phyloP scores from a whole-genome alignment of 495 filamentous ascomycete species.

The Platismatia glauca region DNA sequence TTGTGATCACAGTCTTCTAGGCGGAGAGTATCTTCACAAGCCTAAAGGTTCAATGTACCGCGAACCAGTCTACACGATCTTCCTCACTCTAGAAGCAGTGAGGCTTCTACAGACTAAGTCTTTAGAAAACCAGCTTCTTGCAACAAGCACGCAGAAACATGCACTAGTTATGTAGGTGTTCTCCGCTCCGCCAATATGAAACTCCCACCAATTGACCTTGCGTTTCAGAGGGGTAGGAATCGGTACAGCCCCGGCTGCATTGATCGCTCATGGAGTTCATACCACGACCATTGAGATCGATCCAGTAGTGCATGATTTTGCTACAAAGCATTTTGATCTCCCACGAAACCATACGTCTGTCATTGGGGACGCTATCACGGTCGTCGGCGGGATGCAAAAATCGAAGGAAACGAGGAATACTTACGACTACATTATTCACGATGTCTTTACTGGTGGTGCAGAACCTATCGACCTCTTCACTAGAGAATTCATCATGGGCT shows the following conservation, averaged over 20 bases:
- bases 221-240: slow-evolving; percentile 71
- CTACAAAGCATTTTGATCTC: slow-evolving; percentile 72
- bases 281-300: slow-evolving; percentile 94
- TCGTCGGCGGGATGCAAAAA: slow-evolving; percentile 49
- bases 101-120: slow-evolving; percentile 57
- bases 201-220: slow-evolving; percentile 18
- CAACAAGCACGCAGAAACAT: slow-evolving; percentile 54
- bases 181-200: background rate
- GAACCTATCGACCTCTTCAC: slow-evolving; percentile 88
- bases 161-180: slow-evolving; percentile 68
- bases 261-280: slow-evolving; percentile 80
- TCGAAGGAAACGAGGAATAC: slow-evolving; percentile 32
- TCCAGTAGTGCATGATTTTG: slow-evolving; percentile 75
- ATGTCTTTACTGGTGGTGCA: slow-evolving; percentile 96
- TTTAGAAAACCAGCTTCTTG: slow-evolving; percentile 22
- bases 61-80: slow-evolving; percentile 89
- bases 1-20: slow-evolving; percentile 88
- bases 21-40: slow-evolving; percentile 77
- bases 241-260: slow-evolving; percentile 77
- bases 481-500: slow-evolving; percentile 60
- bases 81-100: slow-evolving; percentile 86
- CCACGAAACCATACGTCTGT: slow-evolving; percentile 67
- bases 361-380: slow-evolving; percentile 72
- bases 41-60: slow-evolving; percentile 38
- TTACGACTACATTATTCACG: slow-evolving; percentile 91